A percentile compares a stretch with the other conserved stretches of the same genome.
Conservation (phyloP, 2,329 filamentous ascomycete species). For the Aspergillus nomiae region DNA sequence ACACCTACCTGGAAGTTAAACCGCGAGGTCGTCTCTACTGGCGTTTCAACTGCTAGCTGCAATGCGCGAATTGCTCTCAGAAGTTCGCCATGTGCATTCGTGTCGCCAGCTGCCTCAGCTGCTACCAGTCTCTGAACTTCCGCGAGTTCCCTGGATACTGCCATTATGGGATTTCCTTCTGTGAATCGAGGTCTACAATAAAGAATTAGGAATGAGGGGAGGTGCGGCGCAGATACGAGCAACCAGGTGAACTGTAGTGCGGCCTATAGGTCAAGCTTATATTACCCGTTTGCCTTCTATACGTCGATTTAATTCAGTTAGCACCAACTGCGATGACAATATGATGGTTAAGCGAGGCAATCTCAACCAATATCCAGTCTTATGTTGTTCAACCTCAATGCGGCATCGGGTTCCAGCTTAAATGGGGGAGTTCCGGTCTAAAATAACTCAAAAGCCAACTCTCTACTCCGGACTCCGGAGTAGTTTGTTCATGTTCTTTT, state of each 20-base stretch:
- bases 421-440: neutral
- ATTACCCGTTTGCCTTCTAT: neutral
- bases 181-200: neutral
- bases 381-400: neutral
- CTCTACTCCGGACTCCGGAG: neutral
- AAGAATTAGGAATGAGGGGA: neutral
- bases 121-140: slow-evolving; percentile 10
- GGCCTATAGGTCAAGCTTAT: neutral
- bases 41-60: slow-evolving; percentile 18
- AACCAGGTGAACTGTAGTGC: neutral
- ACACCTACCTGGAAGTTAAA: slow-evolving; percentile 18
- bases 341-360: neutral
- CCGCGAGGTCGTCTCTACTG: slow-evolving; percentile 19
- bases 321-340: neutral
- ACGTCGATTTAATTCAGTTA: neutral
- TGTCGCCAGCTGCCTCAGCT: slow-evolving; percentile 12
- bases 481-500: neutral
- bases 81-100: slow-evolving; percentile 13
- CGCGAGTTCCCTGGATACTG: slow-evolving; percentile 7
- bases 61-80: slow-evolving; percentile 17
- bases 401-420: neutral
- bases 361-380: too few species aligned
- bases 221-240: neutral
- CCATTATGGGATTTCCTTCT: neutral
- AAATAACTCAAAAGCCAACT: neutral